Evolutionary conservation across 768 basidiomycete genomes (phyloP).

Genomic region (Gautieria morchelliformis): DNA sequence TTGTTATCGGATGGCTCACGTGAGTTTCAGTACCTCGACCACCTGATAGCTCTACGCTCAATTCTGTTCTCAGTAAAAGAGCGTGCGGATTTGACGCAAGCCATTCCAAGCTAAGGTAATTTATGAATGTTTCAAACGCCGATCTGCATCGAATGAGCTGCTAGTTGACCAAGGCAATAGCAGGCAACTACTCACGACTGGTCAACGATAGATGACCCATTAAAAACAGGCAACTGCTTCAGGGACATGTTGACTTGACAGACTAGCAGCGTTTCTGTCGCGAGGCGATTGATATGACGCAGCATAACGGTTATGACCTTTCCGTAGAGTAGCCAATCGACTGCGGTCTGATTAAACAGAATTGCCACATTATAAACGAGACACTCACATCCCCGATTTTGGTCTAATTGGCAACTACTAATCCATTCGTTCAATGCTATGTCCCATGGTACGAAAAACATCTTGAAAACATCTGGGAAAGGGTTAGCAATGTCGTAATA

Average conservation of each 20-base stretch:
- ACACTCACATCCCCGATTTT: neutral
- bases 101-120: neutral
- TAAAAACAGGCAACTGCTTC: neutral
- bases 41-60: neutral
- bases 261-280: neutral
- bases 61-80: neutral
- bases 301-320: neutral
- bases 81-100: neutral
- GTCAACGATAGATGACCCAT: neutral
- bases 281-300: neutral
- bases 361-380: neutral
- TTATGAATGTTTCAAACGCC: constrained; percentile 1
- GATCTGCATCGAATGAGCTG: neutral
- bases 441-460: constrained; percentile 21
- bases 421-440: neutral
- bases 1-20: neutral
- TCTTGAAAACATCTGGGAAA: constrained; percentile 24
- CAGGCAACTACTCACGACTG: neutral
- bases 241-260: neutral
- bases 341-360: neutral
- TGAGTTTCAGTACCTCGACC: neutral
- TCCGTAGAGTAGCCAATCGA: constrained; percentile 6
- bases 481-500: neutral
- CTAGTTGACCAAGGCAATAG: neutral
- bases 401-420: neutral